Conservation (phyloP, 2,329 filamentous ascomycete genomes). For the Coniella lustricola region DNA sequence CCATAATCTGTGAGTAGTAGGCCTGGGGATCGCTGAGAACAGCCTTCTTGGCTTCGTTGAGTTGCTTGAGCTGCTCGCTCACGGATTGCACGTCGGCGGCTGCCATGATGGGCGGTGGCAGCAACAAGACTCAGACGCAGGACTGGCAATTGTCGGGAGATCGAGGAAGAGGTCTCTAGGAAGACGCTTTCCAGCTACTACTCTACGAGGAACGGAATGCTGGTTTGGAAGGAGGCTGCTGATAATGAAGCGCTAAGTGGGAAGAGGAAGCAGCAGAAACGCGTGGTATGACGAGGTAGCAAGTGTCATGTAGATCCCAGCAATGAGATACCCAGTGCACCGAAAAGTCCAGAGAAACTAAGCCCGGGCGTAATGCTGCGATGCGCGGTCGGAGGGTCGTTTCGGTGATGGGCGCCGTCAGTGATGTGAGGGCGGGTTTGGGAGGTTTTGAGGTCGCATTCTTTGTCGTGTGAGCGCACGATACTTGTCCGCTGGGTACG, state of each 20-base stretch:
- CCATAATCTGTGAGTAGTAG: constrained; percentile 87
- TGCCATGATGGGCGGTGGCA: constrained; percentile 40
- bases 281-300: neutral
- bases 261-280: neutral
- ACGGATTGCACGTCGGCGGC: constrained; percentile 45
- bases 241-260: neutral
- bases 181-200: constrained; percentile 11
- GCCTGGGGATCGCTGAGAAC: constrained; percentile 71
- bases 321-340: neutral
- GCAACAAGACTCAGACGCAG: constrained; percentile 3
- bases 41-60: constrained; percentile 83
- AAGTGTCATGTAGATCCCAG: constrained; percentile 2
- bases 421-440: constrained; percentile 4
- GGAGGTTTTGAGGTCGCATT: constrained; percentile 1
- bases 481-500: no score
- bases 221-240: neutral
- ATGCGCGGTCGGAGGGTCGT: no score
- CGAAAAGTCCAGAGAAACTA: neutral
- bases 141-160: neutral
- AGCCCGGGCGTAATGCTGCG: neutral
- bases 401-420: neutral
- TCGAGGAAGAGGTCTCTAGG: neutral
- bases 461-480: neutral
- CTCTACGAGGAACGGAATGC: constrained; percentile 10
- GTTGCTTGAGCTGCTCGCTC: constrained; percentile 74